phyloP scores from a whole-genome alignment of 2,329 filamentous ascomycete species.

The Aspergillus amoenus region DNA sequence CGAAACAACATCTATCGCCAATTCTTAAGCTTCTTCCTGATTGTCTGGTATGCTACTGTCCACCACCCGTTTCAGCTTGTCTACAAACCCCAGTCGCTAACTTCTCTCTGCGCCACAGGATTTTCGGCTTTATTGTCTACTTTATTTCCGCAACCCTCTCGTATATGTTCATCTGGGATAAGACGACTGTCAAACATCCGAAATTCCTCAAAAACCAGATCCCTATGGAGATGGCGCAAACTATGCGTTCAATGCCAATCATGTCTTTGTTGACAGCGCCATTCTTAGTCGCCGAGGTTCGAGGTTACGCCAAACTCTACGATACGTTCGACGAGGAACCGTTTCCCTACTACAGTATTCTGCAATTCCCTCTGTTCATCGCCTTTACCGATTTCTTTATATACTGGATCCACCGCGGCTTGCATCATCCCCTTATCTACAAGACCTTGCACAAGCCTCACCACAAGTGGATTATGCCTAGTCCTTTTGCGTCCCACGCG shows the following conservation, averaged over 20 bases:
- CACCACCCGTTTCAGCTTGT: slow-evolving; percentile 3
- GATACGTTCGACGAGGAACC: slow-evolving; percentile 74
- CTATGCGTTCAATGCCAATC: slow-evolving; percentile 71
- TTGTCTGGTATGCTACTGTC: slow-evolving; percentile 69
- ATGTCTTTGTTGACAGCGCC: slow-evolving; percentile 82
- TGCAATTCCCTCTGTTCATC: slow-evolving; percentile 87
- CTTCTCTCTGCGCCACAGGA: slow-evolving; percentile 53
- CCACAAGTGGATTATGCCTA: slow-evolving; percentile 99
- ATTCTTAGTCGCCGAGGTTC: slow-evolving; percentile 79
- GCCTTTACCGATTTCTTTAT: slow-evolving; percentile 86
- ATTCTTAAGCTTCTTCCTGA: slow-evolving; percentile 71
- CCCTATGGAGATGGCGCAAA: slow-evolving; percentile 77
- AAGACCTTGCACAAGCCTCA: slow-evolving; percentile 93
- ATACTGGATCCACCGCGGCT: slow-evolving; percentile 85
- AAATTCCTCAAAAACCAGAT: slow-evolving; percentile 96
- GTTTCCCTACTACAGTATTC: slow-evolving; percentile 71
- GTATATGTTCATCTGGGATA: slow-evolving; percentile 88
- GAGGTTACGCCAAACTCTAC: slow-evolving; percentile 84
- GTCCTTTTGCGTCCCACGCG: slow-evolving; percentile 85
- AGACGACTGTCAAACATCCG: slow-evolving; percentile 81
- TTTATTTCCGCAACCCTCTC: slow-evolving; percentile 80
- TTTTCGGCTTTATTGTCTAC: slow-evolving; percentile 83
- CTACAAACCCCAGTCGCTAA: slow-evolving; percentile 5
- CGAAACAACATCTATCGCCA: slow-evolving; percentile 79
- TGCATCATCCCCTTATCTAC: slow-evolving; percentile 80